Base-by-base conservation (phyloP, 805 yeast species). In the Kuraishia cidri region DNA sequence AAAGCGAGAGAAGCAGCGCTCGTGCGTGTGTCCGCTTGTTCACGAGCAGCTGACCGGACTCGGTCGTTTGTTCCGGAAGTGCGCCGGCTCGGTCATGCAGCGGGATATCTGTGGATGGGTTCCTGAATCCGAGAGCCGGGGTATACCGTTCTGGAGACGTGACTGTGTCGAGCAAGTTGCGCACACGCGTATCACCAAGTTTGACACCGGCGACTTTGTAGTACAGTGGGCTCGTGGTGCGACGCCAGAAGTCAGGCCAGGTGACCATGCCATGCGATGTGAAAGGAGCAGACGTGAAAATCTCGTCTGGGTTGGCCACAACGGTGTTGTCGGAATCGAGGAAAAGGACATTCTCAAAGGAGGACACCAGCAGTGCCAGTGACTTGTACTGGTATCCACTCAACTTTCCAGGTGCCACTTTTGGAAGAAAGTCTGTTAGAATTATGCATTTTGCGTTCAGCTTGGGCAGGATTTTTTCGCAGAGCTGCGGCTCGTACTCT, bases 191-290 rank as follows among this genome's bases (percentile, higher is more conserved):
- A 1, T 39, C 31, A n/a, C 55, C 52, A n/a, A 57, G 27, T 14
- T 41, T 31, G 15, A 59, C 48, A 6, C 62, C 68, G 0, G 75
- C 67, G 19, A 72, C 56, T 16, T 56, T 43, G 42, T 68, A 72
- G 43, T 59, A 72, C 23, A 47, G 45, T 4, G 78, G 77, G 19
- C 70, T 66, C 0, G 77, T 70, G 6, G 72, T 67, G 26, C 79
- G 55, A 41, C 64, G 62, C 79, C 79, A 72, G 43, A 69, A 72
- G 45, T 72, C 79, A 3, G 79, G 79, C 78, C 78, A 72, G 21
- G 73, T 44, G 6, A 77, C 55, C 43, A 74, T 48, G 30, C 81
- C 78, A 28, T 60, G 54, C 6, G 62, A 48, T 5, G 38, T 40
- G 53, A 71, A 84, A 1, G 85, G 79, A 31, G 75, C 74, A 6